Evolutionary conservation across 2,329 filamentous ascomycete species (phyloP).

Genomic region (Leptodontidium sp.): DNA sequence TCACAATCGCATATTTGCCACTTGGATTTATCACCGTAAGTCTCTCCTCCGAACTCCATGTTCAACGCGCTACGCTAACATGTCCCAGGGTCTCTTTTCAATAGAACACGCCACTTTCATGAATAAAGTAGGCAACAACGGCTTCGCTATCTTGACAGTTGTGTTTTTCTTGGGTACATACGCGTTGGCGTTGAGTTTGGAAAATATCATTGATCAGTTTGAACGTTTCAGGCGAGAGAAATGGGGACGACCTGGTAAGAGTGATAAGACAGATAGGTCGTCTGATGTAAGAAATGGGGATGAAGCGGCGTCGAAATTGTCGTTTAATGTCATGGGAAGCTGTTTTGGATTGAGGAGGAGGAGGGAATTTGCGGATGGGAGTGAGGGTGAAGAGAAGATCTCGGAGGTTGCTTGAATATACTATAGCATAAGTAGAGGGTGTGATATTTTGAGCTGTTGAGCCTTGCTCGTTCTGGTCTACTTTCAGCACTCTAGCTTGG

Average conservation of each 20-base stretch:
- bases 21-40: slow-evolving; percentile 62
- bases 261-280: too few species aligned
- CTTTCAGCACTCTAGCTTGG: too few species aligned
- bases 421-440: too few species aligned
- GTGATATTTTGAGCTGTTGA: too few species aligned
- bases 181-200: slow-evolving; percentile 32
- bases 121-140: slow-evolving; percentile 24
- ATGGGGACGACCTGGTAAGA: background rate
- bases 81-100: slow-evolving; percentile 29
- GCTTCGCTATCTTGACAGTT: slow-evolving; percentile 29
- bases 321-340: slow-evolving; percentile 1
- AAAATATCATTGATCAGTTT: slow-evolving; percentile 29
- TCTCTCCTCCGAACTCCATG: background rate
- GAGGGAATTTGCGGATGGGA: slow-evolving; percentile 2
- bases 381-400: slow-evolving; percentile 17
- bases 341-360: slow-evolving; percentile 22
- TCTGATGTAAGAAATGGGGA: background rate
- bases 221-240: slow-evolving; percentile 17
- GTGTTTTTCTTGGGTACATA: slow-evolving; percentile 35
- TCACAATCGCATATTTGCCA: slow-evolving; percentile 68
- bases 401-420: slow-evolving; percentile 17
- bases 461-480: too few species aligned
- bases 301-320: background rate
- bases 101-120: slow-evolving; percentile 28
- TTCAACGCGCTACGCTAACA: background rate